Base-by-base conservation (phyloP, 495 filamentous ascomycete species). In the Podospora didyma region DNA sequence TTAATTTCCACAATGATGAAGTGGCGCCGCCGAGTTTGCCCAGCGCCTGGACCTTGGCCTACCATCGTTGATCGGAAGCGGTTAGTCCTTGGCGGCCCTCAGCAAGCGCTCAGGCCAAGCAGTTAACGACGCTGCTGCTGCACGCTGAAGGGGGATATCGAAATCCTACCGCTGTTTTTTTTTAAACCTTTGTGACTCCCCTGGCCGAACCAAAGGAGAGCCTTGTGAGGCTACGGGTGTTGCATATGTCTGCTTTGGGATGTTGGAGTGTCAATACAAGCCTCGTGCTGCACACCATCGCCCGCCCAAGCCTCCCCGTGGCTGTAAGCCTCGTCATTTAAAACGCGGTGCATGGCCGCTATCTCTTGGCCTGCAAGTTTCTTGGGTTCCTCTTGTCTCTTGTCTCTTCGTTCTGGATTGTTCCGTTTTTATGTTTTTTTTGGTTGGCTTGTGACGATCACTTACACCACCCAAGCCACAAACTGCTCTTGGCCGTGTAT, bases 1-100 rank as follows among this genome's bases (percentile, higher is more conserved):
- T 49, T 49, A 51, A 51, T 51, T 51, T 51, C 49, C 49, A 51
- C 49, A 28, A 22, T 22, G 28, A 11, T 16, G 47, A 5, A 22
- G 47, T 49, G 47, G 47, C 47, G 47, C 21, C 23, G 24, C 14
- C 23, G 47, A 22, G 23, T 20, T 37, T n/a, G 31, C 31, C 14
- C 16, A 51, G 49, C 49, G 49, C 11, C 49, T 10, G 28, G 28
- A 28, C 49, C 23, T 23, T 28, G 16, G 12, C 9, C 49, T n/a
- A 12, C 49, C 34, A 21, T 51, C 14, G 31, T 6, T 34, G 48
- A 23, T 34, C 28, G 7, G 48, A 19, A 50, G 49, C 49, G 49
- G 49, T 41, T 51, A 41, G 49, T n/a, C 12, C 17, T 21, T 51
- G 14, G 49, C 31, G 4, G 19, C 19, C 28, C 35, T 28, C 17